A percentile compares a stretch with the other conserved stretches of the same genome.
Evolutionary conservation across 2,329 filamentous ascomycete species (phyloP).

Genomic region (Pseudogymnoascus sp.): DNA sequence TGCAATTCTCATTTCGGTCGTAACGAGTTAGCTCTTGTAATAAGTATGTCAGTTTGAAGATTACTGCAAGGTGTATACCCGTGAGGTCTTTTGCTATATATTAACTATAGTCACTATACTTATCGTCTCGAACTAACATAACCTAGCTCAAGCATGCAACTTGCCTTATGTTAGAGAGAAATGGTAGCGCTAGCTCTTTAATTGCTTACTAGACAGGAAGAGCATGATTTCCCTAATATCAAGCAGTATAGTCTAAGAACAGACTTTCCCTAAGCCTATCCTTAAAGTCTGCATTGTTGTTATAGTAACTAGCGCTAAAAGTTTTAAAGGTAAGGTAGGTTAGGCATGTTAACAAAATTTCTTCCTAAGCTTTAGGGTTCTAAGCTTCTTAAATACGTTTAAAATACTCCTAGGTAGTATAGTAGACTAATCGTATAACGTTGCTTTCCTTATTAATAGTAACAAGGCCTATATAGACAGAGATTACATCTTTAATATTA

Average conservation of each 20-base stretch:
- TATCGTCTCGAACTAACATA: too few species aligned
- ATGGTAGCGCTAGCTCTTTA: too few species aligned
- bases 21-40: constrained; percentile 6
- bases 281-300: too few species aligned
- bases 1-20: not conserved
- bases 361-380: not conserved
- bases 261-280: too few species aligned
- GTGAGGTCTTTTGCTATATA: too few species aligned
- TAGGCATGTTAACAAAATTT: not conserved
- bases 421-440: constrained; percentile 24
- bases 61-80: constrained; percentile 15
- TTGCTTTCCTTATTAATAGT: constrained; percentile 13
- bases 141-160: too few species aligned
- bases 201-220: too few species aligned
- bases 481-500: constrained; percentile 20
- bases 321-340: not conserved
- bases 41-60: constrained; percentile 15
- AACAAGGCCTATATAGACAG: constrained; percentile 22
- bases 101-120: too few species aligned
- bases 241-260: too few species aligned
- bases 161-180: too few species aligned
- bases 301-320: too few species aligned
- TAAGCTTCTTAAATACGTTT: not conserved
- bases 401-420: constrained; percentile 27
- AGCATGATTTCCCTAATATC: too few species aligned